A percentile compares a stretch with the other conserved stretches of the same genome.
Evolutionary conservation across 345 rosid species (phyloP).

Genomic region (Brassica carinata): DNA sequence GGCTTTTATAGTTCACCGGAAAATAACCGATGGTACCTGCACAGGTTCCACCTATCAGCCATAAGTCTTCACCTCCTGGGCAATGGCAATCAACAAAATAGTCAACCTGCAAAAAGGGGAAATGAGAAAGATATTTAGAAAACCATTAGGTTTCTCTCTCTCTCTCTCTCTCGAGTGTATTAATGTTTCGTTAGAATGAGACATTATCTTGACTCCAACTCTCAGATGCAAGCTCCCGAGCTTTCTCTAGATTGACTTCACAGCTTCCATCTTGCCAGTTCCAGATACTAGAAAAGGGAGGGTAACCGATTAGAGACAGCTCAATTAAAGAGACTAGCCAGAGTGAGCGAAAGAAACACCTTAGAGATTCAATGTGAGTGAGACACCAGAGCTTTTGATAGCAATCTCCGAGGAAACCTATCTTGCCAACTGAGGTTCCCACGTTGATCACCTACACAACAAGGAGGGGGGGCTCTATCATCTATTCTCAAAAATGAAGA

Average conservation of each 20-base stretch:
- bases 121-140: background rate
- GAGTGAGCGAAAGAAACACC: conserved; percentile 45
- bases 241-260: conserved; percentile 66
- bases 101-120: conserved; percentile 62
- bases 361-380: conserved; percentile 86
- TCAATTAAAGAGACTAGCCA: background rate
- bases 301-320: background rate
- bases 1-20: conserved; percentile 56
- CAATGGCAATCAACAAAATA: conserved; percentile 88
- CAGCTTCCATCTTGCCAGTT: conserved; percentile 70
- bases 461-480: background rate
- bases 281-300: conserved; percentile 60
- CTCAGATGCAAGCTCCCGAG: conserved; percentile 79
- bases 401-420: conserved; percentile 73
- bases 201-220: conserved; percentile 75
- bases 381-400: conserved; percentile 86
- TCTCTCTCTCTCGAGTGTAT: background rate
- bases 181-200: background rate
- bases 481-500: background rate
- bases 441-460: conserved; percentile 76
- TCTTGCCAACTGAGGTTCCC: conserved; percentile 84
- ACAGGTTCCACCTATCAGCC: conserved; percentile 90
- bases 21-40: conserved; percentile 82
- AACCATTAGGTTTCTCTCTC: background rate
- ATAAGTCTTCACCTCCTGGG: conserved; percentile 62